Evolutionary conservation across 352 stramenopile species (phyloP).

Genomic region (Phytophthora pistaciae): DNA sequence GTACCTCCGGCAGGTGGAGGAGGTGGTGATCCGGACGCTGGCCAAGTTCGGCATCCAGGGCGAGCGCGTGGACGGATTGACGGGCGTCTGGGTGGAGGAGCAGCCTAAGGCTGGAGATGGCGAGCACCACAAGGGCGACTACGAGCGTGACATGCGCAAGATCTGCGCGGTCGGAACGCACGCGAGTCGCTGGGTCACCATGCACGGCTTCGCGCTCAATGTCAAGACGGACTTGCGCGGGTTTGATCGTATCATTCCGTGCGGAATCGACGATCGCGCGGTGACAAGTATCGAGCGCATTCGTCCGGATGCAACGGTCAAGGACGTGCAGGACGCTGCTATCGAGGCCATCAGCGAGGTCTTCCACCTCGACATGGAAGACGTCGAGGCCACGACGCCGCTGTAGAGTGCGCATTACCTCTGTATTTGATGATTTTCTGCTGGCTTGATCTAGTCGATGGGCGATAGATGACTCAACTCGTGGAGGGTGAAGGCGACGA

Average conservation of each 20-base stretch:
- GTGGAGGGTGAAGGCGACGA: constrained; percentile 45
- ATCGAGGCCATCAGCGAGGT: constrained; percentile 74
- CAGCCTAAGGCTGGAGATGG: constrained; percentile 17
- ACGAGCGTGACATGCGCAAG: constrained; percentile 89
- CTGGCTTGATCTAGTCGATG: constrained; percentile 21
- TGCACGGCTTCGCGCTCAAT: constrained; percentile 99
- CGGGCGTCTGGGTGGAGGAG: constrained; percentile 97
- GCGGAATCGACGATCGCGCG: constrained; percentile 93
- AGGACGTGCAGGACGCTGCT: constrained; percentile 72
- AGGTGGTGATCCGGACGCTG: constrained; percentile 95
- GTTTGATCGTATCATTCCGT: constrained; percentile 98
- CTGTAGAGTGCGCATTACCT: constrained; percentile 30
- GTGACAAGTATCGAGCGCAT: constrained; percentile 86
- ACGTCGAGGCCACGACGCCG: constrained; percentile 50
- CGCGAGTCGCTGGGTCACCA: constrained; percentile 97
- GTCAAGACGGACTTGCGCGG: constrained; percentile 91
- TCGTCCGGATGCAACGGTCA: constrained; percentile 54
- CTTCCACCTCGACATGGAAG: constrained; percentile 74
- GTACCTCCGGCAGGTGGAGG: constrained; percentile 97
- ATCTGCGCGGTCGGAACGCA: constrained; percentile 97
- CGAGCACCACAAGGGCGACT: constrained; percentile 35
- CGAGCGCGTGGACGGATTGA: constrained; percentile 92
- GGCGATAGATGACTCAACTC: constrained; percentile 33
- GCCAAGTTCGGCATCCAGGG: constrained; percentile 89
- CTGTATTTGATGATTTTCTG: constrained; percentile 23